Evolutionary conservation across 2,329 filamentous ascomycete genomes (phyloP).

Genomic region (Trichoderma koningii): DNA sequence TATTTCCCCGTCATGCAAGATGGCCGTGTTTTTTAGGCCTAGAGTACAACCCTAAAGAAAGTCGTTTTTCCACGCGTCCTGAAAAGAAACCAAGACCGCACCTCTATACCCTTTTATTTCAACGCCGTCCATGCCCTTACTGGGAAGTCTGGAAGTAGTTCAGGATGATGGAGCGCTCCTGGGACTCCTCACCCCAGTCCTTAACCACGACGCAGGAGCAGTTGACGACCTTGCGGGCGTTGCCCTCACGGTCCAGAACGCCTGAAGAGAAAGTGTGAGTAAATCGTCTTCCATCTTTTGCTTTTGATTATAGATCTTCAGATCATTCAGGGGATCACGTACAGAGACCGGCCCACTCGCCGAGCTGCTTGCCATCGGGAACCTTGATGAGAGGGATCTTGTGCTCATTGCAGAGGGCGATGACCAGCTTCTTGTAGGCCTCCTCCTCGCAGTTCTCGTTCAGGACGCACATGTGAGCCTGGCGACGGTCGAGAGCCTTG

Average conservation of each 20-base stretch:
- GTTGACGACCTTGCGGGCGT: slow-evolving; percentile 99
- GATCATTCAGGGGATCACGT: slow-evolving; percentile 51
- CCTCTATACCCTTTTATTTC: slow-evolving; percentile 46
- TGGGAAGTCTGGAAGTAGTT: slow-evolving; percentile 99
- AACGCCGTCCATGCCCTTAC: slow-evolving; percentile 48
- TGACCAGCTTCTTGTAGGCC: slow-evolving; percentile 99
- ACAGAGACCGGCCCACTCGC: slow-evolving; percentile 99
- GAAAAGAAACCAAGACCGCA: slow-evolving; percentile 39
- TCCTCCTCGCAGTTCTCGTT: slow-evolving; percentile 99
- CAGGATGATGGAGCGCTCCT: slow-evolving; percentile 97
- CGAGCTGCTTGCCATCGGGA: slow-evolving; percentile 98
- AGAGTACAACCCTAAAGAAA: slow-evolving; percentile 46
- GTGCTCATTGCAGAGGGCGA: slow-evolving; percentile 98
- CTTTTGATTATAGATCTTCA: not conserved
- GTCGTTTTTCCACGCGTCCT: slow-evolving; percentile 38
- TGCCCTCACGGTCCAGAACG: slow-evolving; percentile 98
- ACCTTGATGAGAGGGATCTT: slow-evolving; percentile 99
- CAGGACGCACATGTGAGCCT: slow-evolving; percentile 99
- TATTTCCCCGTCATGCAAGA: slow-evolving; percentile 44
- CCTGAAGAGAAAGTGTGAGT: slow-evolving; percentile 56
- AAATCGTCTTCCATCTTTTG: slow-evolving; percentile 8
- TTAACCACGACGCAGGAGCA: slow-evolving; percentile 99
- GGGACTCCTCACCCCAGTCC: slow-evolving; percentile 99
- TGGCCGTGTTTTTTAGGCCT: slow-evolving; percentile 41
- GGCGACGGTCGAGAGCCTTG: slow-evolving; percentile 97